phyloP scores from a whole-genome alignment of 2,329 filamentous ascomycete species.

The Cercospora canescens region DNA sequence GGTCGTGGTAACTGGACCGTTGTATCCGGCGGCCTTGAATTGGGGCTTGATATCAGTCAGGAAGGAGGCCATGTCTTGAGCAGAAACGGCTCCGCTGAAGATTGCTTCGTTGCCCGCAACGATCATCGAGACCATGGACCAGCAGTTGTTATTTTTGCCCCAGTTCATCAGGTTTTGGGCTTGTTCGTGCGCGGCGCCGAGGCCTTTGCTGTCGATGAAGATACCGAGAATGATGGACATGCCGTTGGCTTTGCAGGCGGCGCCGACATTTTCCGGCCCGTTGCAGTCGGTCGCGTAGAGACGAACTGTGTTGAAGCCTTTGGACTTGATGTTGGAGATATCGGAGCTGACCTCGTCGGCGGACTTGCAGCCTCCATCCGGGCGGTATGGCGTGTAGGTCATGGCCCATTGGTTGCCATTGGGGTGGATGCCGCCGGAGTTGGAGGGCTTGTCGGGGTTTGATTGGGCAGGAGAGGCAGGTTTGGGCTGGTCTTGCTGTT shows the following conservation, averaged over 20 bases:
- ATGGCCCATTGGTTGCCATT: slow-evolving; percentile 50
- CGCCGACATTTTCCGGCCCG: slow-evolving; percentile 73
- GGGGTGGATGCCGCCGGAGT: slow-evolving; percentile 23
- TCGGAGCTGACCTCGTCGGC: slow-evolving; percentile 41
- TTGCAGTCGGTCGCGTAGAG: slow-evolving; percentile 92
- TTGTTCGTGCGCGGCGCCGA: slow-evolving; percentile 65
- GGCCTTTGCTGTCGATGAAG: slow-evolving; percentile 68
- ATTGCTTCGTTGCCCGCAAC: slow-evolving; percentile 91
- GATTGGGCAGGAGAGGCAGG: not conserved
- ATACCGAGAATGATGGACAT: slow-evolving; percentile 84
- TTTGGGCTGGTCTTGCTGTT: not conserved
- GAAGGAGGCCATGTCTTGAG: slow-evolving; percentile 66
- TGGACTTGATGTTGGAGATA: slow-evolving; percentile 44
- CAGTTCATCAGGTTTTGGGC: slow-evolving; percentile 71
- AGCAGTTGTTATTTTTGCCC: slow-evolving; percentile 64
- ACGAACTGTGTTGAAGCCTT: slow-evolving; percentile 66
- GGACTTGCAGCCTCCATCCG: slow-evolving; percentile 45
- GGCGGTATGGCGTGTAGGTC: slow-evolving; percentile 51
- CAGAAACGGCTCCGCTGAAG: slow-evolving; percentile 69
- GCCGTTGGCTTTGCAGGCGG: slow-evolving; percentile 64
- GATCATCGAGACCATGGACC: slow-evolving; percentile 73
- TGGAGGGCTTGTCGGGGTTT: slow-evolving; percentile 1
- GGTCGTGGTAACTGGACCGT: slow-evolving; percentile 75
- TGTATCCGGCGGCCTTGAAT: slow-evolving; percentile 62
- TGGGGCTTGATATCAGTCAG: slow-evolving; percentile 65